Conservation (phyloP, 1,284 basidiomycete genomes). For the Trichosporon asahii region DNA sequence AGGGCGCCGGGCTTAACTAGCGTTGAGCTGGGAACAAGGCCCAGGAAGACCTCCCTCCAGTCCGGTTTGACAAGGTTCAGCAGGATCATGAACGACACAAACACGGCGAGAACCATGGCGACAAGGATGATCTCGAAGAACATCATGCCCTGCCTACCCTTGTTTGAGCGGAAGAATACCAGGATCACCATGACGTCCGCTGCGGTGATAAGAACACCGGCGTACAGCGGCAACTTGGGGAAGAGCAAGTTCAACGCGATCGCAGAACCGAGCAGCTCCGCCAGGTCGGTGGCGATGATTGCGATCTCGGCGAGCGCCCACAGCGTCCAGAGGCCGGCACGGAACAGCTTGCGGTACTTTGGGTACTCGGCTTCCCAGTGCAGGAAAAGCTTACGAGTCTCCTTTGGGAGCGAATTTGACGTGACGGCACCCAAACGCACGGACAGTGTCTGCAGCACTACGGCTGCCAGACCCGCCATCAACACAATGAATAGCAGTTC, state of each 20-base stretch:
- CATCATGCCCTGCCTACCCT: constrained; percentile 51
- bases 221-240: constrained; percentile 72
- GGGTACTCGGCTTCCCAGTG: constrained; percentile 68
- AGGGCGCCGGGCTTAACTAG: constrained; percentile 56
- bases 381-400: constrained; percentile 65
- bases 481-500: constrained; percentile 79
- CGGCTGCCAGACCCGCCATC: constrained; percentile 74
- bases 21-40: constrained; percentile 70
- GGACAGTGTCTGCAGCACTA: constrained; percentile 47
- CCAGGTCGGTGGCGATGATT: constrained; percentile 65
- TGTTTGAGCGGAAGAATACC: constrained; percentile 45
- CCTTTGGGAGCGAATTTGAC: constrained; percentile 41
- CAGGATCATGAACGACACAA: constrained; percentile 77
- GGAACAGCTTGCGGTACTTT: constrained; percentile 55
- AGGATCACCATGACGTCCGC: constrained; percentile 70
- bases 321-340: constrained; percentile 51
- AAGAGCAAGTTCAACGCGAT: constrained; percentile 78
- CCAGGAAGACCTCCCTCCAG: constrained; percentile 78
- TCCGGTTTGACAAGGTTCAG: constrained; percentile 69
- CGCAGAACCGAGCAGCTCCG: constrained; percentile 70
- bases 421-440: constrained; percentile 58
- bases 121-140: constrained; percentile 72
- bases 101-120: constrained; percentile 66
- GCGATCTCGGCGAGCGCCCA: constrained; percentile 69
- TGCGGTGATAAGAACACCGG: constrained; percentile 76